phyloP scores from a whole-genome alignment of 2,329 filamentous ascomycete species.

The Aspergillus piperis region DNA sequence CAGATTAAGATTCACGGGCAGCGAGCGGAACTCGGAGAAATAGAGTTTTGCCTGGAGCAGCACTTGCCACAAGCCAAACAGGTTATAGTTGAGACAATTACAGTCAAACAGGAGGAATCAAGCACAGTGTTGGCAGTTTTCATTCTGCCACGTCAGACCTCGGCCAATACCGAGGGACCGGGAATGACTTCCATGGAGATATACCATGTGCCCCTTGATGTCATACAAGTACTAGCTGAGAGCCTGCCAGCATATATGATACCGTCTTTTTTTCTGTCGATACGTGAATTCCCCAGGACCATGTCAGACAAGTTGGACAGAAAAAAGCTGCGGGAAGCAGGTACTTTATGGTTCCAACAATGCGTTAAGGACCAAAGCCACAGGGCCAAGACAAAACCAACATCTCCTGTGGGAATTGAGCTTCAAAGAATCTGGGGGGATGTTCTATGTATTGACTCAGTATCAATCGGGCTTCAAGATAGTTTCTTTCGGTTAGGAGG shows the following conservation, averaged over 20 bases:
- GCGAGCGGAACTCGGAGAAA: not conserved
- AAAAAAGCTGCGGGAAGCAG: not conserved
- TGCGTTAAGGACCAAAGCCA: not conserved
- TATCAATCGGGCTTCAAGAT: conserved; percentile 7
- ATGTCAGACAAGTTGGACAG: not conserved
- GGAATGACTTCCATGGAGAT: not conserved
- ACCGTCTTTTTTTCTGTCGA: not conserved
- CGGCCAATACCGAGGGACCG: not conserved
- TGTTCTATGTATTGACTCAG: not conserved
- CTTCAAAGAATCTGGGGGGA: conserved; percentile 12
- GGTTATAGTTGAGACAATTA: not conserved
- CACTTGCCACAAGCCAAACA: not conserved
- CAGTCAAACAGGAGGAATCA: not conserved
- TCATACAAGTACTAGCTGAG: not conserved
- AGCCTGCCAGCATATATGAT: not conserved
- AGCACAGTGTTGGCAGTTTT: not conserved
- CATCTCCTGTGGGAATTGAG: not conserved
- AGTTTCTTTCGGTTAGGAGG: conserved; percentile 17
- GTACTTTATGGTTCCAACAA: too few relatives aligned
- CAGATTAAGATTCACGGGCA: not conserved
- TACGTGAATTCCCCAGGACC: not conserved
- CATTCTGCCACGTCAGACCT: not conserved
- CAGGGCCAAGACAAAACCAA: not conserved
- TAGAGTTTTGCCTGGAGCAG: not conserved
- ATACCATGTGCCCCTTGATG: not conserved